phyloP scores from a whole-genome alignment of 1,139 yeast genomes.

The Candida tetrigidarum region DNA sequence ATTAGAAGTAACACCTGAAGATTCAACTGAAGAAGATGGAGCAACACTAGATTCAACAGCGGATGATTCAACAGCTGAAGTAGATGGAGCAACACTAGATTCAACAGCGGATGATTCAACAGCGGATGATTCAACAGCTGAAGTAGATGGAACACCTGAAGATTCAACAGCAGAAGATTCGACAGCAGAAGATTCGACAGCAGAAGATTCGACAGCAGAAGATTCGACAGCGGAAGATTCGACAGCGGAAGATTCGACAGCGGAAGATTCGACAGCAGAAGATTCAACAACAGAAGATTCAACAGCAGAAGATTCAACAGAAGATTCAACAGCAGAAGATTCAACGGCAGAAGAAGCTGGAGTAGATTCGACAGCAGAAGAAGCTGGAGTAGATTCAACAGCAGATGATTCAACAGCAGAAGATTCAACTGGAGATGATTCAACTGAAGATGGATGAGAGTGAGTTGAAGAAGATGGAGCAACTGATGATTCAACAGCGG shows the following conservation, averaged over 20 bases:
- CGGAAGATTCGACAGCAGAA: not conserved
- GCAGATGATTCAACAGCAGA: not conserved
- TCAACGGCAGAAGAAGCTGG: not conserved
- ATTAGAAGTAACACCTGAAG: too few relatives aligned
- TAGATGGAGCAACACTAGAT: not conserved
- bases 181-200: not conserved
- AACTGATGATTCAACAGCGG: not conserved
- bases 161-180: slow-evolving; percentile 1
- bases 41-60: not conserved
- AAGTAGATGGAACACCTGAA: not conserved
- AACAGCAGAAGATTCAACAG: not conserved
- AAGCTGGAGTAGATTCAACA: not conserved
- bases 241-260: too few relatives aligned
- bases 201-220: not conserved
- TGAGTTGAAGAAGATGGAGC: too few relatives aligned
- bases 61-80: not conserved
- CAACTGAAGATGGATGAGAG: not conserved
- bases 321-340: not conserved
- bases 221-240: not conserved
- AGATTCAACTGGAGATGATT: not conserved
- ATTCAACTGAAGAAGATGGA: not conserved
- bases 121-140: not conserved
- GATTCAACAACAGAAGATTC: not conserved
- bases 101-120: not conserved
- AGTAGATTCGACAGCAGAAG: not conserved